These are phyloP conservation scores for Penicillium sp. DNA, from an alignment of 2,329 filamentous ascomycete genomes.

Conservation along the genomic window DNA sequence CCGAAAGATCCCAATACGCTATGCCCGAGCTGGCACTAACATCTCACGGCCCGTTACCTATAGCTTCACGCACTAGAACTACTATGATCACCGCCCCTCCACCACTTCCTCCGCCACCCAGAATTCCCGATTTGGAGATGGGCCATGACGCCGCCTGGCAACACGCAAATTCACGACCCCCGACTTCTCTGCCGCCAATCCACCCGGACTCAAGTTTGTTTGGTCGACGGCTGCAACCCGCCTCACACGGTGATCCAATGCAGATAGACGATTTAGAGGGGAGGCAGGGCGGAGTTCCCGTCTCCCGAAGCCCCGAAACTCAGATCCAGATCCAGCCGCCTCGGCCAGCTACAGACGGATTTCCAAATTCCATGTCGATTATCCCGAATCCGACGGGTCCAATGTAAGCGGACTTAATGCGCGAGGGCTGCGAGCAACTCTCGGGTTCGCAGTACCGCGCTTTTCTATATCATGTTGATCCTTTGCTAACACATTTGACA, in stretches of 20 bases:
- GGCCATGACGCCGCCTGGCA: constrained; percentile 63
- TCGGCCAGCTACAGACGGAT: constrained; percentile 31
- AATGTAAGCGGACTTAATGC: constrained; percentile 31
- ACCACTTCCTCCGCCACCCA: constrained; percentile 64
- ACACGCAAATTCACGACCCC: constrained; percentile 57
- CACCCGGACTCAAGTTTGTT: constrained; percentile 51
- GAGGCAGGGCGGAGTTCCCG: constrained; percentile 27
- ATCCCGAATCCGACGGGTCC: constrained; percentile 29
- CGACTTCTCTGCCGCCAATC: constrained; percentile 48
- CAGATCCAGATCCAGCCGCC: constrained; percentile 39
- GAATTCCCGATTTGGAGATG: constrained; percentile 55
- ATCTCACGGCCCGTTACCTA: constrained; percentile 59
- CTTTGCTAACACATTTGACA: constrained; percentile 29
- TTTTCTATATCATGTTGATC: neutral
- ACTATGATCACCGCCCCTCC: constrained; percentile 52
- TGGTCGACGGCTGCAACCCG: constrained; percentile 39
- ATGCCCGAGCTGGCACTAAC: constrained; percentile 43
- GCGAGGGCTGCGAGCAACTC: neutral
- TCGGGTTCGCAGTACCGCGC: neutral
- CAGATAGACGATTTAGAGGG: constrained; percentile 37
- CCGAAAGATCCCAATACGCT: constrained; percentile 39
- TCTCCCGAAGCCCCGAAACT: constrained; percentile 34
- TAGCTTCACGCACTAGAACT: constrained; percentile 56
- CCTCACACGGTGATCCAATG: constrained; percentile 37
- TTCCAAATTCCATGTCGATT: constrained; percentile 33